phyloP scores from a whole-genome alignment of 1,284 basidiomycete species.

The Cerrena zonata region DNA sequence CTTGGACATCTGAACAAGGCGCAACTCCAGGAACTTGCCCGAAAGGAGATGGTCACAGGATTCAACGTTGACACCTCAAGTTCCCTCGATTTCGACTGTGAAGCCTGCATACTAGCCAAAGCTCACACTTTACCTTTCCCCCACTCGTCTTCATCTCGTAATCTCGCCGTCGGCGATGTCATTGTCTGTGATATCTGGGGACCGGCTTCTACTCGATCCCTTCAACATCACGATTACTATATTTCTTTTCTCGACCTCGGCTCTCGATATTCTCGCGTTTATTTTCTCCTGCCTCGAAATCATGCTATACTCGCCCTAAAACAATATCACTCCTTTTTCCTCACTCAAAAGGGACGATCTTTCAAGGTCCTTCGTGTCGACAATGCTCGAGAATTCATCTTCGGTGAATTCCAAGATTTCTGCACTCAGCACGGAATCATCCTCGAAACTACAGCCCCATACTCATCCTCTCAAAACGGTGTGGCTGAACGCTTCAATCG shows the following conservation, averaged over 20 bases:
- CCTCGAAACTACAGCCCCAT: conserved; percentile 7
- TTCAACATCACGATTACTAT: conserved; percentile 22
- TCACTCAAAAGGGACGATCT: too few relatives aligned
- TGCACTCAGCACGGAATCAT: conserved; percentile 5
- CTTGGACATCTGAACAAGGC: conserved; percentile 28
- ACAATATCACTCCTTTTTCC: too few relatives aligned
- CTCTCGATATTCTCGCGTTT: too few relatives aligned
- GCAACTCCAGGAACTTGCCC: conserved; percentile 18
- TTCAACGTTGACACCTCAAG: conserved; percentile 21
- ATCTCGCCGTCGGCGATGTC: conserved; percentile 27
- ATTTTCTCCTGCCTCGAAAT: too few relatives aligned
- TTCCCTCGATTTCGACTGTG: conserved; percentile 17
- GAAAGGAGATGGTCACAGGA: conserved; percentile 21
- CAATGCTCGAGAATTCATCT: conserved; percentile 9
- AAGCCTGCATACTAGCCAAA: conserved; percentile 30
- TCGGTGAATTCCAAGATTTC: background rate
- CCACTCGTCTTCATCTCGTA: conserved; percentile 19
- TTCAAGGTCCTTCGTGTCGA: conserved; percentile 7
- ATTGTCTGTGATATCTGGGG: conserved; percentile 37
- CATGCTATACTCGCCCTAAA: too few relatives aligned
- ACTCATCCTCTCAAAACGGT: conserved; percentile 23
- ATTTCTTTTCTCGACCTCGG: conserved; percentile 27
- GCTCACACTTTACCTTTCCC: conserved; percentile 19
- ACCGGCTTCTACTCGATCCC: conserved; percentile 23
- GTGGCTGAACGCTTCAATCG: conserved; percentile 25